These are phyloP conservation scores for Fusarium stilboides DNA, from an alignment of 2,329 filamentous ascomycete genomes.

Conservation along the genomic window DNA sequence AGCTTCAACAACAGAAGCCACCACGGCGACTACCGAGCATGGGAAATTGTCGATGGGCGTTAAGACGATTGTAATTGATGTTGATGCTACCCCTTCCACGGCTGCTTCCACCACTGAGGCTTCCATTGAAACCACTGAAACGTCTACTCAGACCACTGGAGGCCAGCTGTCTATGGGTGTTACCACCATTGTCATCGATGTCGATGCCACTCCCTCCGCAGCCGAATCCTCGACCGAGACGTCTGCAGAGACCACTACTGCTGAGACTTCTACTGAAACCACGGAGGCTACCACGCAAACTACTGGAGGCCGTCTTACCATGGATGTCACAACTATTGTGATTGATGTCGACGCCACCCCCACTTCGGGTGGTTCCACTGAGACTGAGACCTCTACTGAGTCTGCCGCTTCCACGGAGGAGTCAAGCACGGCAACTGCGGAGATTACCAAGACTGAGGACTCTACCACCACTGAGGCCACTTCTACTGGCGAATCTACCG, in stretches of 20 bases:
- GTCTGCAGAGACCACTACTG: neutral
- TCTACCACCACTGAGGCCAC: neutral
- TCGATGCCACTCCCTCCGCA: neutral
- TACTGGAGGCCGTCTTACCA: neutral
- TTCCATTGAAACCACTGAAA: neutral
- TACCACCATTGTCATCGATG: neutral
- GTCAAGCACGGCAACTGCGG: neutral
- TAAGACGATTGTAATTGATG: neutral
- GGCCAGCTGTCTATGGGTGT: neutral
- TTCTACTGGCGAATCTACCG: neutral
- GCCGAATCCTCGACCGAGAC: conserved; percentile 2
- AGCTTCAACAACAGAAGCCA: conserved; percentile 2
- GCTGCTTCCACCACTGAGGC: neutral
- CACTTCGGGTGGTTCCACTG: neutral
- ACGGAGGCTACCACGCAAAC: neutral
- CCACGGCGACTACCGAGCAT: neutral
- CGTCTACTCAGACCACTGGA: conserved; percentile 2
- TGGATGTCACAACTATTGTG: conserved; percentile 8
- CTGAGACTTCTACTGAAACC: conserved; percentile 2
- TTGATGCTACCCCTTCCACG: conserved; percentile 7
- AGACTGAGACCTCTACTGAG: neutral
- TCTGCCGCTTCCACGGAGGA: neutral
- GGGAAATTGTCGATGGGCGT: conserved; percentile 1
- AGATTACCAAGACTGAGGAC: neutral
- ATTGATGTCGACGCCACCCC: conserved; percentile 2